Evolutionary conservation across 768 basidiomycete genomes (phyloP), one percentile per base, ranked within the genome.

Genomic region (Sarcodon aspratus): DNA sequence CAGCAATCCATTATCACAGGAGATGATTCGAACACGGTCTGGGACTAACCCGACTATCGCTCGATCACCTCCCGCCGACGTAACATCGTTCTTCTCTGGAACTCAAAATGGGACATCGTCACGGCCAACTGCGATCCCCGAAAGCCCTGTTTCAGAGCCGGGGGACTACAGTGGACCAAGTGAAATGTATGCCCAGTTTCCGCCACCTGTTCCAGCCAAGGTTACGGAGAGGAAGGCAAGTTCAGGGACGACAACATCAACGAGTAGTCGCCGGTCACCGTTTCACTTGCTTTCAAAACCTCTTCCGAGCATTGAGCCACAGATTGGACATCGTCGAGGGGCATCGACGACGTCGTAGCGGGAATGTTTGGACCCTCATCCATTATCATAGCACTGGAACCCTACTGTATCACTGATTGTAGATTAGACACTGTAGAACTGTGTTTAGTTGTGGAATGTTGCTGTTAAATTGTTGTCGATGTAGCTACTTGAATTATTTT

Each of bases 201-300:
- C 82, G 18, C 82, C 82, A 50, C 85, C 84, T 48, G 82, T 80
- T 36, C 53, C 59, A 37, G 52, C 74, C 54, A 7, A 61, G 54
- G 53, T 59, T 69, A 49, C 50, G 27, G 50, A 37, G 17, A 44
- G 44, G 50, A 57, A 52, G 13, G 52, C 52, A 13, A 53, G 51
- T 9, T 49, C 49, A 35, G 44, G 48, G 27, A 57, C 44, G 32
- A 57, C 54, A 35, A 52, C 53, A 2, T 46, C 49, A 8, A 46
- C 40, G 31, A 56, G 43, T 21, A 60, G 51, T 38, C 61, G 48
- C 49, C 78, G 83, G 55, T 71, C 85, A 58, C 77, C 77, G 2
- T 84, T 87, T 62, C 76, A 83, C 61, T 63, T 87, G 32, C 66
- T 87, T 52, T 74, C 80, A 48, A 85, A 80, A 66, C 71, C 61